Evolutionary conservation across 2,329 filamentous ascomycete species (phyloP), one percentile per base, ranked within the genome.

Genomic region (Plectosphaerella plurivora): DNA sequence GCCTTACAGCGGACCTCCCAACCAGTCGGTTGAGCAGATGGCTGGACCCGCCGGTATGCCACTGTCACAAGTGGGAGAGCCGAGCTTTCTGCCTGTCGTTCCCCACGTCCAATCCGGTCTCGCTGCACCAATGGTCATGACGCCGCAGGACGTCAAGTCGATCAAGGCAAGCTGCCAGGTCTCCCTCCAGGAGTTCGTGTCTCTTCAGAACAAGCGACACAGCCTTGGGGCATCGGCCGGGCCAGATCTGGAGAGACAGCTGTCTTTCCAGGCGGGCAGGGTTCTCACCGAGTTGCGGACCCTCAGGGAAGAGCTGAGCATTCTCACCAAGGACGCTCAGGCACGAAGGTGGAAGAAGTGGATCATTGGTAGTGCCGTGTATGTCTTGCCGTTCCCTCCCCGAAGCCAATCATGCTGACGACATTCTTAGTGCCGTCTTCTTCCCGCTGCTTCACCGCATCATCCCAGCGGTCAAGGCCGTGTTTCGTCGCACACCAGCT

Each of bases 351-450:
- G 78, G 77, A 70, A 78, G 46, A 71, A 71, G 55, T 80, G 77
- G 73, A 58, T 81, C 14, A 60, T 82, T 1, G 78, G 80, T 4
- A 77, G 76, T 1, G 60, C 76, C 15, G 63, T 81, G 78, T 82
- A 59, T 73, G 77, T 68, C 20, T 6, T 12, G 20, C 25, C 20
- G 28, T 8, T 11, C 50, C 12, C 16, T 18, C 10, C 33, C 35
- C 16, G 11, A 33, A 4, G 16, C 5, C 41, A 20, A 5, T 16
- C 41, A 20, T 14, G 41, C 18, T 44, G 10, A 44, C 41, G 22
- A 20, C 14, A n/a, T n/a, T 20, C 6, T 2, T n/a, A 44, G 41
- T 4, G 41, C 41, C 18, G 41, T 18, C 2, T 20, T 44, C 18
- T 35, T 46, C 33, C 18, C 15, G 11, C 12, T 49, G 44, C 33